phyloP scores from a whole-genome alignment of 345 rosid species.

The Acer saccharum region DNA sequence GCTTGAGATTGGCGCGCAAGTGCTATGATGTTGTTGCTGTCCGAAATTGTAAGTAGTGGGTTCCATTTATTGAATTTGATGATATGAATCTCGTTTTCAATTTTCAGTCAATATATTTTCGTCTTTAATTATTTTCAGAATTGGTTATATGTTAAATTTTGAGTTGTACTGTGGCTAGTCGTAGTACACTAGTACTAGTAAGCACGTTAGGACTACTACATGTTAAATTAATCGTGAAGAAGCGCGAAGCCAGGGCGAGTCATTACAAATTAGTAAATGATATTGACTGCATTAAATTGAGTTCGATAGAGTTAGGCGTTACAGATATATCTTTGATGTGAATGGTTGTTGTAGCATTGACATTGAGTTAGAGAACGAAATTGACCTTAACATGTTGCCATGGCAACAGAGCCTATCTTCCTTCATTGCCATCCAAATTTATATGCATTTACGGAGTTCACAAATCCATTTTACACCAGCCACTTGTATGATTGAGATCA shows the following conservation, averaged over 20 bases:
- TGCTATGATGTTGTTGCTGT: slow-evolving; percentile 27
- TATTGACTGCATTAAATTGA: slow-evolving; percentile 8
- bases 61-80: not conserved
- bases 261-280: not conserved
- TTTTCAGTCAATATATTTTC: no score
- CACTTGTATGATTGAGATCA: slow-evolving; percentile 3
- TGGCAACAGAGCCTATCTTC: not conserved
- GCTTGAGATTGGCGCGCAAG: slow-evolving; percentile 48
- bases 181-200: no score
- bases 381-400: not conserved
- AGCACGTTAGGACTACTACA: no score
- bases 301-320: slow-evolving; percentile 6
- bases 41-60: not conserved
- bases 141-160: not conserved
- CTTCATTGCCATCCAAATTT: not conserved
- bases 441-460: not conserved
- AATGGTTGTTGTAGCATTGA: not conserved
- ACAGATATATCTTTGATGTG: not conserved
- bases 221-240: not conserved
- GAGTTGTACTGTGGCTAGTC: not conserved
- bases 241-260: no score
- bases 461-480: slow-evolving; percentile 9
- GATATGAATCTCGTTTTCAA: no score
- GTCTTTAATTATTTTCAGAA: not conserved
- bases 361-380: not conserved